Conservation (phyloP, 2,329 filamentous ascomycete species). For the Periconia sp. region DNA sequence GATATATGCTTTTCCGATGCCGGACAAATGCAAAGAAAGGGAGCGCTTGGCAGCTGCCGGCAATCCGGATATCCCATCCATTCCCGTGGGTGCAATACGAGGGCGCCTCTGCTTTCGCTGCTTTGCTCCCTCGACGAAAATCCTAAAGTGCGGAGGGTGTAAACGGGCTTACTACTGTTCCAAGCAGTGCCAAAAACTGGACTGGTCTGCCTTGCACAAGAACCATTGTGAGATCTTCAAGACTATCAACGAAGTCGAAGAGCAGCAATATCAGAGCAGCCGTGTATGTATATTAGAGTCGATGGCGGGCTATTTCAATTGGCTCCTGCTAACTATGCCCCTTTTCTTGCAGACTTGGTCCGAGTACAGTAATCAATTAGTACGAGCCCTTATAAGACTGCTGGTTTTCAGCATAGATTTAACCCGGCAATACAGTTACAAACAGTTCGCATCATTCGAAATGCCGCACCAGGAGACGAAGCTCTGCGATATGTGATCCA, state of each 20-base stretch:
- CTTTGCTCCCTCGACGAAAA: slow-evolving; percentile 14
- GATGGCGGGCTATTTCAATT: background rate
- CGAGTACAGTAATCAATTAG: background rate
- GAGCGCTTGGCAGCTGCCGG: slow-evolving; percentile 17
- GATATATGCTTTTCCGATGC: slow-evolving; percentile 7
- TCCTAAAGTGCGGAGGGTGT: slow-evolving; percentile 17
- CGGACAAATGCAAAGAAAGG: slow-evolving; percentile 19
- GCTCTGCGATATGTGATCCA: slow-evolving; percentile 15
- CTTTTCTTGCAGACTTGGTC: background rate
- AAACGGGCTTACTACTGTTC: slow-evolving; percentile 21
- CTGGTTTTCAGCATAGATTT: background rate
- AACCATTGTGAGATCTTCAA: slow-evolving; percentile 20
- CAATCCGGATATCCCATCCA: slow-evolving; percentile 9
- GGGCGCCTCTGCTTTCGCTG: slow-evolving; percentile 21
- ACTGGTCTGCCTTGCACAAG: slow-evolving; percentile 19
- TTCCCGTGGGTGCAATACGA: slow-evolving; percentile 18
- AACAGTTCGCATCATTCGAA: slow-evolving; percentile 11
- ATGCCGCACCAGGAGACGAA: slow-evolving; percentile 11
- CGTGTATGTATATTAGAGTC: too few species aligned
- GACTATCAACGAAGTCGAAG: slow-evolving; percentile 15
- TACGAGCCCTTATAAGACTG: background rate
- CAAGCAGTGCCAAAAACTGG: slow-evolving; percentile 20
- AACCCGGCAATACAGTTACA: slow-evolving; percentile 4
- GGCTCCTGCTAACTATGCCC: too few species aligned
- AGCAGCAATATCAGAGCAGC: slow-evolving; percentile 13